A percentile compares a stretch with the other conserved stretches of the same genome.
These are phyloP conservation scores for Podospora conica DNA, from an alignment of 495 filamentous ascomycete genomes.

Conservation along the genomic window DNA sequence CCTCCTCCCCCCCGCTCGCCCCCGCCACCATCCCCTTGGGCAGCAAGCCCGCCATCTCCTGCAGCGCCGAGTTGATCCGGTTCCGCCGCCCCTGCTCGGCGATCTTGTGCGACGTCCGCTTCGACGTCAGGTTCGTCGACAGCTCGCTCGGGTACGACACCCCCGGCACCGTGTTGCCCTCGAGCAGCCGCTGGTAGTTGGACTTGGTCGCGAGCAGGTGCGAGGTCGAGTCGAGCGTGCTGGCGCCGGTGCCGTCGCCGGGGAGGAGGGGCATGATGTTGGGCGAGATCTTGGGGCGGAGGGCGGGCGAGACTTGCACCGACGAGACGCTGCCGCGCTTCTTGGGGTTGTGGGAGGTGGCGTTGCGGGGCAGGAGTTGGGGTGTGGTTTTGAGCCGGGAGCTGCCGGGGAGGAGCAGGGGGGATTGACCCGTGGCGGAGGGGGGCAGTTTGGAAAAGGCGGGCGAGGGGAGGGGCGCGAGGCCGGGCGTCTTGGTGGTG, in stretches of 20 bases:
- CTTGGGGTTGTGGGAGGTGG: constrained; percentile 30
- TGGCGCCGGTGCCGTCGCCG: constrained; percentile 49
- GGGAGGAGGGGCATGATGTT: constrained; percentile 88
- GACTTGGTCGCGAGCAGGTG: constrained; percentile 87
- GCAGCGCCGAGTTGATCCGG: constrained; percentile 87
- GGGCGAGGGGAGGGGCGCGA: constrained; percentile 44
- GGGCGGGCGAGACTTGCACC: constrained; percentile 70
- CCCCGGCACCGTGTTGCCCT: constrained; percentile 83
- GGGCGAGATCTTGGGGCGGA: constrained; percentile 90
- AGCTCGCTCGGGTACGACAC: constrained; percentile 86
- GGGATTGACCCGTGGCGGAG: constrained; percentile 44
- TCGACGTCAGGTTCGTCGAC: constrained; percentile 88
- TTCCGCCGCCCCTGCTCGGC: constrained; percentile 94
- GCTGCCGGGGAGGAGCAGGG: constrained; percentile 40
- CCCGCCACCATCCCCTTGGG: constrained; percentile 49
- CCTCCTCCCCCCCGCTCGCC: constrained; percentile 21
- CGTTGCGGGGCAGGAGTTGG: constrained; percentile 36
- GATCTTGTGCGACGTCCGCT: constrained; percentile 95
- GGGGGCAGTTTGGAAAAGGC: constrained; percentile 34
- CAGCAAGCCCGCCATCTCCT: constrained; percentile 81
- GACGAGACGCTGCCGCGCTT: constrained; percentile 74
- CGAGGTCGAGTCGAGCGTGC: constrained; percentile 56
- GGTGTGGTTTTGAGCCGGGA: constrained; percentile 38
- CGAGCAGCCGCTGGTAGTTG: constrained; percentile 96
- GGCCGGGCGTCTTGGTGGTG: constrained; percentile 28